Evolutionary conservation across 2,329 filamentous ascomycete genomes (phyloP).

Genomic region (Macroventuria anomochaeta): DNA sequence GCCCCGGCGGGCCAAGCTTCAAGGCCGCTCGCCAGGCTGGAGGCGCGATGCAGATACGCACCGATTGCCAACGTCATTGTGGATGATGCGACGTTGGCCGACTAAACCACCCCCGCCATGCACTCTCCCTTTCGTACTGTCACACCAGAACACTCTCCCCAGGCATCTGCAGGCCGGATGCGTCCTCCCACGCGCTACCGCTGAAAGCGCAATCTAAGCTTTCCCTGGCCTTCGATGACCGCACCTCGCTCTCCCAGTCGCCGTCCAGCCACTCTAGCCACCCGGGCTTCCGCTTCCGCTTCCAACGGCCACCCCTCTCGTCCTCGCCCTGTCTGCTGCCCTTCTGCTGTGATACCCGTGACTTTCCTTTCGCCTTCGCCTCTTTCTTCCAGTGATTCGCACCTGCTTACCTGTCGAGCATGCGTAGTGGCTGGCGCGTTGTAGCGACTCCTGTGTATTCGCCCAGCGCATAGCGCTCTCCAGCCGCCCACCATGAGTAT

Average conservation of each 20-base stretch:
- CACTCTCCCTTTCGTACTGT: no score
- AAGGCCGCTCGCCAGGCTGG: neutral
- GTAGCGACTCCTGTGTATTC: constrained; percentile 12
- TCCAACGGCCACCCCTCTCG: constrained; percentile 8
- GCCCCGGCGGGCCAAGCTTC: constrained; percentile 3
- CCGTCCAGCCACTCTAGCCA: constrained; percentile 15
- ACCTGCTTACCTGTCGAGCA: constrained; percentile 22
- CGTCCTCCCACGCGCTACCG: neutral
- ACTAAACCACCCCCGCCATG: no score
- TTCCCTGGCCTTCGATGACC: neutral
- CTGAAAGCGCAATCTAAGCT: constrained; percentile 7
- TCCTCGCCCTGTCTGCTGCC: neutral
- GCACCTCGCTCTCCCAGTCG: neutral
- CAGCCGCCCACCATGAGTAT: constrained; percentile 47
- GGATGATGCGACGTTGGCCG: neutral
- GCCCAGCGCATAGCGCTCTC: constrained; percentile 11
- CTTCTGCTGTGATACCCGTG: neutral
- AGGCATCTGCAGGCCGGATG: neutral
- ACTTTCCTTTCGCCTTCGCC: no score
- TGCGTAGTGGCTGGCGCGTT: constrained; percentile 11
- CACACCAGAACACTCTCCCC: no score
- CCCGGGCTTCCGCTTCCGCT: constrained; percentile 10
- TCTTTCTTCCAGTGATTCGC: neutral
- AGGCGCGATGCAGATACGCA: neutral
- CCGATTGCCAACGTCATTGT: constrained; percentile 1